Evolutionary conservation across 305 asterid genomes (phyloP).

Genomic region (Rubia peregrina): DNA sequence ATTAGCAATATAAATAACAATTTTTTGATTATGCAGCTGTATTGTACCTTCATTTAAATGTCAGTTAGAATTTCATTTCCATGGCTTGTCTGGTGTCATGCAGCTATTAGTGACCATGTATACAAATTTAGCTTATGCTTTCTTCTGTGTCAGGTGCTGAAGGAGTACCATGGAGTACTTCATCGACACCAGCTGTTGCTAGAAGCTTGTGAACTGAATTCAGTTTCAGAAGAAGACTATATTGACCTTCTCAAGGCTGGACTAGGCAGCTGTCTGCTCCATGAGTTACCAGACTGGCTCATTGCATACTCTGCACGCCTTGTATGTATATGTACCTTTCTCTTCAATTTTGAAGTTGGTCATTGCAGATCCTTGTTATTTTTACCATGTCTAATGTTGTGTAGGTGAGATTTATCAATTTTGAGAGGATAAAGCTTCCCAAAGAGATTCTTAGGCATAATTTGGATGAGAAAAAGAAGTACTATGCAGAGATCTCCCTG

Average conservation of each 20-base stretch:
- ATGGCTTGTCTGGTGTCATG: background rate
- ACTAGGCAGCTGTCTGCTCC: slow-evolving; percentile 96
- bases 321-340: slow-evolving; percentile 37
- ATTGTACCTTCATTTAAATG: background rate
- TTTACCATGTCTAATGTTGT: slow-evolving; percentile 20
- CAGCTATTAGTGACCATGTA: background rate
- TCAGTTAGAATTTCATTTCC: background rate
- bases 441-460: slow-evolving; percentile 75
- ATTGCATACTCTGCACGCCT: slow-evolving; percentile 87
- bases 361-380: slow-evolving; percentile 9
- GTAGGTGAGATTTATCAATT: slow-evolving; percentile 94
- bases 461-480: slow-evolving; percentile 87
- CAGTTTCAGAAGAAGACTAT: slow-evolving; percentile 89
- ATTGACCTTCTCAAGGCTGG: slow-evolving; percentile 94
- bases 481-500: slow-evolving; percentile 67
- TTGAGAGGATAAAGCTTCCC: slow-evolving; percentile 94
- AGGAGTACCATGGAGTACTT: slow-evolving; percentile 82
- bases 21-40: background rate
- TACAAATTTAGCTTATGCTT: slow-evolving; percentile 2
- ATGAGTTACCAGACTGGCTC: slow-evolving; percentile 96
- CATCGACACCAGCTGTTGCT: slow-evolving; percentile 69
- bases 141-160: slow-evolving; percentile 53
- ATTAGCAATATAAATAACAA: background rate
- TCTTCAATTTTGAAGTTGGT: slow-evolving; percentile 11
- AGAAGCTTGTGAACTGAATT: slow-evolving; percentile 89